phyloP scores from a whole-genome alignment of 129 eudicot genomes.

The Solidago caesia region DNA sequence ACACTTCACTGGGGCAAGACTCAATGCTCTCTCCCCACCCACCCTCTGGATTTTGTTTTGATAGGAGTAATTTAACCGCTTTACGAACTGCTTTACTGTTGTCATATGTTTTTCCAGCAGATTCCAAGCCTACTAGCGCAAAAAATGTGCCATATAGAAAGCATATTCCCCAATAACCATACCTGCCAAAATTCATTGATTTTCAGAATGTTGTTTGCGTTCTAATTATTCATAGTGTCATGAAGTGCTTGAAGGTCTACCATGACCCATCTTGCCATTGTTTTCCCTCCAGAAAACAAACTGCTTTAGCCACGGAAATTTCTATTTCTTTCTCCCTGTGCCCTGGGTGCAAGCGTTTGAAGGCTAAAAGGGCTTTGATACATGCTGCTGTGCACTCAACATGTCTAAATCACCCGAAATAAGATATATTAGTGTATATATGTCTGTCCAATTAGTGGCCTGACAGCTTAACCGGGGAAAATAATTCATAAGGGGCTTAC shows the following conservation, averaged over 20 bases:
- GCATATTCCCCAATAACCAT: slow-evolving; percentile 67
- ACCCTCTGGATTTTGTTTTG: slow-evolving; percentile 50
- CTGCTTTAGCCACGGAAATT: slow-evolving; percentile 39
- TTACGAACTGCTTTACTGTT: slow-evolving; percentile 41
- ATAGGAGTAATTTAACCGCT: slow-evolving; percentile 41
- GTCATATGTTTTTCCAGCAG: slow-evolving; percentile 46
- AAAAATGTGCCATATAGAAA: slow-evolving; percentile 53
- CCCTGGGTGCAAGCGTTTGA: slow-evolving; percentile 45
- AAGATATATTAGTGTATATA: neutral
- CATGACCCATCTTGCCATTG: slow-evolving; percentile 46
- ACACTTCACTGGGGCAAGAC: slow-evolving; percentile 61
- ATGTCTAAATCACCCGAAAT: slow-evolving; percentile 40
- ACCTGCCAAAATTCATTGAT: slow-evolving; percentile 37
- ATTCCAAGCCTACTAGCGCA: slow-evolving; percentile 42
- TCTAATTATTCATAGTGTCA: neutral
- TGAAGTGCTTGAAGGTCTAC: slow-evolving; percentile 24
- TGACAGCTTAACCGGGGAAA: neutral
- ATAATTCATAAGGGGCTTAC: slow-evolving; percentile 33
- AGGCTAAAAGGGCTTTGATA: slow-evolving; percentile 52
- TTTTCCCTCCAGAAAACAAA: slow-evolving; percentile 27
- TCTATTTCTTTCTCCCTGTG: slow-evolving; percentile 60
- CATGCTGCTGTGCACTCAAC: slow-evolving; percentile 60
- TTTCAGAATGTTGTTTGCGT: neutral
- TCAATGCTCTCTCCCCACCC: slow-evolving; percentile 68
- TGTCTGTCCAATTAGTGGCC: neutral